Base-by-base conservation (phyloP, 352 stramenopile genomes). In the Phytophthora crassamura region DNA sequence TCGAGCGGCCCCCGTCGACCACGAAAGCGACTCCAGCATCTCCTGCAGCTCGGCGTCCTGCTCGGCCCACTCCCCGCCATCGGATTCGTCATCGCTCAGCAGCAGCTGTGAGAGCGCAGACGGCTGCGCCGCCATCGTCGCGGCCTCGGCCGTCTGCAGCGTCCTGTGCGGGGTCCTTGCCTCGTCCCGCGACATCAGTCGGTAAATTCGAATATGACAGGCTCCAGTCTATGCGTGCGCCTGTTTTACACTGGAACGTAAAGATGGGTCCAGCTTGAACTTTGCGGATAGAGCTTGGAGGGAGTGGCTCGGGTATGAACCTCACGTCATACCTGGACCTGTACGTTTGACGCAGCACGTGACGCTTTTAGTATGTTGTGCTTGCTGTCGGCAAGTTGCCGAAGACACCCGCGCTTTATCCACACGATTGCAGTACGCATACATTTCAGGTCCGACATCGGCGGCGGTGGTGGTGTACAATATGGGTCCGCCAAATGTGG, bases 371-470 rank as follows among this genome's bases (percentile, higher is more conserved):
- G 25, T 6, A 30, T 5, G 4, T 30, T 30, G 25, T 30, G 25
- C 25, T 30, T 30, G 22, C 22, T 25, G n/a, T n/a, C n/a, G n/a
- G n/a, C n/a, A n/a, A n/a, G n/a, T n/a, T n/a, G n/a, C n/a, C n/a
- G 22, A 25, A 25, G 22, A 25, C 22, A 25, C 22, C 22, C 1
- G 22, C 22, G 22, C 22, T 3, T n/a, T n/a, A n/a, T n/a, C n/a
- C n/a, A n/a, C n/a, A n/a, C n/a, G n/a, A n/a, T n/a, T n/a, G n/a
- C 52, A 70, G 54, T 74, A 77, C 12, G 38, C 20, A 25, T 51
- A 40, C 11, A 48, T 58, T 15, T 20, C 53, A 10, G 38, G 28
- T 1, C 28, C 50, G 10, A 59, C 42, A 7, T 58, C 52, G 32
- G 12, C 10, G 56, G 69, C 4, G 62, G 22, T 1, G 42, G 40